Conservation (phyloP, 768 basidiomycete species). For the Piloderma croceum region DNA sequence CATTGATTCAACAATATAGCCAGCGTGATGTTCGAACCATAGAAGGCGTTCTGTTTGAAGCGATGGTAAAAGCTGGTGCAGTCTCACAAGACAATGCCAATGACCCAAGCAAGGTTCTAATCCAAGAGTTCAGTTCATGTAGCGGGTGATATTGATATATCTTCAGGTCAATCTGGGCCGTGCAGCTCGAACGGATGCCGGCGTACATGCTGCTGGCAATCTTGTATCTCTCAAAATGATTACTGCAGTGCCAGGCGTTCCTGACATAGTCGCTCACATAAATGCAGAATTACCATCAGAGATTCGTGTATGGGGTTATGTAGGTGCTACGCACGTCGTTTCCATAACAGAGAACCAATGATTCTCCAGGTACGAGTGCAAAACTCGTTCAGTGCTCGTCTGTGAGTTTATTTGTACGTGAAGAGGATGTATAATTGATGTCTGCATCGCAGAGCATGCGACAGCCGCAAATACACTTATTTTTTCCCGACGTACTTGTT, state of each 20-base stretch:
- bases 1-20: constrained; percentile 31
- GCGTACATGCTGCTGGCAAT: constrained; percentile 96
- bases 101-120: constrained; percentile 74
- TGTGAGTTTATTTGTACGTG: constrained; percentile 48
- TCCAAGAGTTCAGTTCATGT: background rate
- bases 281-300: constrained; percentile 88
- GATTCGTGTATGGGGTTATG: constrained; percentile 89
- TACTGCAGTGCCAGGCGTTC: constrained; percentile 61
- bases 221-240: constrained; percentile 91
- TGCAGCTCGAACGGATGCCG: constrained; percentile 93
- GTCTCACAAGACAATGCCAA: constrained; percentile 94
- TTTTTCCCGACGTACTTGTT: constrained; percentile 92
- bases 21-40: constrained; percentile 78
- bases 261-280: constrained; percentile 63
- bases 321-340: constrained; percentile 32
- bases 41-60: constrained; percentile 84
- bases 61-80: constrained; percentile 83
- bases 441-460: constrained; percentile 61
- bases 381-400: constrained; percentile 77
- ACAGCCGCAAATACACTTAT: constrained; percentile 96
- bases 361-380: constrained; percentile 54
- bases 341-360: constrained; percentile 1
- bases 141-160: background rate
- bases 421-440: too few relatives aligned
- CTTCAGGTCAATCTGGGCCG: constrained; percentile 76